Evolutionary conservation across 148 eudicot species (phyloP), one percentile per base, ranked within the genome.

Genomic region (Bassia scoparia): DNA sequence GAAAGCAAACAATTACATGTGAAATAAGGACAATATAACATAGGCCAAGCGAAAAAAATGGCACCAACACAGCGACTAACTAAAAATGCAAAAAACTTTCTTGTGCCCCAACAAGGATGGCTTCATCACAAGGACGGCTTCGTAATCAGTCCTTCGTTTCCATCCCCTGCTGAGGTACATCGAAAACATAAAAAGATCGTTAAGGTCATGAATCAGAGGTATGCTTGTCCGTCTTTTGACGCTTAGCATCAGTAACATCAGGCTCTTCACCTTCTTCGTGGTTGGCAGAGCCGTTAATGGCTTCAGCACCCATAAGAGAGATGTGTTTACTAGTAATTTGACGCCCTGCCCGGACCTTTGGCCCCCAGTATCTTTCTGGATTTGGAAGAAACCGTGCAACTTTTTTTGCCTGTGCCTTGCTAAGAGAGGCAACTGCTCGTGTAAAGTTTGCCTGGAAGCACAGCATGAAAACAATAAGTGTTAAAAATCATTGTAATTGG

Each of bases 281-380:
- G 70, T 76, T 76, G 49, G 62, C 56, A 18, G 80, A 77, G 31
- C 85, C 88, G 48, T 93, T 89, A 1, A 93, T 71, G 63, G 94
- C 94, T 20, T 89, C 81, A 2, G 86, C 77, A 33, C 97, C 98
- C 78, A 93, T 53, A 61, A 90, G 87, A 8, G 98, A 91, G 0
- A 83, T 76, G 46, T 95, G 98, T 77, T 95, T 95, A 84, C 89
- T 88, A 21, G 96, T 91, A 49, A 91, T 78, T n/a, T 67, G 76
- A 68, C 97, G 96, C 35, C 98, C 98, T 5, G 96, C 98, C 76
- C 96, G 78, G 6, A 95, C 90, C 82, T 95, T 95, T 1, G 98
- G 98, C 31, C 98, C 97, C 98, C 98, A 95, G 77, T 95, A 85
- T 67, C 84, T 87, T 79, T 95, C 93, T 6, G 97, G 97, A 74